These are phyloP conservation scores for Heterobasidion annosum DNA, from an alignment of 1,284 basidiomycete species.

Conservation along the genomic window DNA sequence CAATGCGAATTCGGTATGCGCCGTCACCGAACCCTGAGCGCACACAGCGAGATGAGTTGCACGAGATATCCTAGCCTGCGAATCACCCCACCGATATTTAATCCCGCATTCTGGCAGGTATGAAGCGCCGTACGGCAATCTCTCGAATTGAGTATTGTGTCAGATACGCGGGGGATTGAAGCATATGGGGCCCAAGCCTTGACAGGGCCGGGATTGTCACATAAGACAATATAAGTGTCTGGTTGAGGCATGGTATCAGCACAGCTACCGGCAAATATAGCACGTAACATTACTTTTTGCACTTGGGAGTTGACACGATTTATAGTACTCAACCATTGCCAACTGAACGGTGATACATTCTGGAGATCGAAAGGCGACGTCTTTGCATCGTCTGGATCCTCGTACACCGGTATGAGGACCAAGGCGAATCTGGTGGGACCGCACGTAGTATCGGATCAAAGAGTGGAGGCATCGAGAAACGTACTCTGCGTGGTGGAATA, in stretches of 20 bases:
- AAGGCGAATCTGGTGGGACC: conserved; percentile 70
- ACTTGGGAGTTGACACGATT: conserved; percentile 97
- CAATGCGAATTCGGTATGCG: not conserved
- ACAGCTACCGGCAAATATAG: not conserved
- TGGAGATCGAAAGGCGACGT: conserved; percentile 52
- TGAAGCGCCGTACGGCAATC: conserved; percentile 79
- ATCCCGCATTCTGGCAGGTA: conserved; percentile 89
- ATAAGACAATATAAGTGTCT: conserved; percentile 88
- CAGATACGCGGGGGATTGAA: conserved; percentile 66
- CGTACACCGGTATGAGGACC: conserved; percentile 84
- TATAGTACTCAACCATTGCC: conserved; percentile 96
- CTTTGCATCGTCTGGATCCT: conserved; percentile 66
- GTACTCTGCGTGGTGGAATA: conserved; percentile 93
- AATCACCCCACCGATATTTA: conserved; percentile 22
- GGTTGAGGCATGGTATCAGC: conserved; percentile 1
- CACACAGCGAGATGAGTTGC: not conserved
- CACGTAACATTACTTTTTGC: conserved; percentile 63
- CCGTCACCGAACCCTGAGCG: not conserved
- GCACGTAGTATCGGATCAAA: not conserved
- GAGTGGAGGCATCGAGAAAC: conserved; percentile 18
- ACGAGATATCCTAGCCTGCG: not conserved
- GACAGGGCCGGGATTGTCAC: conserved; percentile 78
- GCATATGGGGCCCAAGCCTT: conserved; percentile 37
- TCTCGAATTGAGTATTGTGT: conserved; percentile 76
- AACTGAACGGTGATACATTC: conserved; percentile 69